Base-by-base conservation (phyloP, 331 rosid species). In the Rosa hybrid region DNA sequence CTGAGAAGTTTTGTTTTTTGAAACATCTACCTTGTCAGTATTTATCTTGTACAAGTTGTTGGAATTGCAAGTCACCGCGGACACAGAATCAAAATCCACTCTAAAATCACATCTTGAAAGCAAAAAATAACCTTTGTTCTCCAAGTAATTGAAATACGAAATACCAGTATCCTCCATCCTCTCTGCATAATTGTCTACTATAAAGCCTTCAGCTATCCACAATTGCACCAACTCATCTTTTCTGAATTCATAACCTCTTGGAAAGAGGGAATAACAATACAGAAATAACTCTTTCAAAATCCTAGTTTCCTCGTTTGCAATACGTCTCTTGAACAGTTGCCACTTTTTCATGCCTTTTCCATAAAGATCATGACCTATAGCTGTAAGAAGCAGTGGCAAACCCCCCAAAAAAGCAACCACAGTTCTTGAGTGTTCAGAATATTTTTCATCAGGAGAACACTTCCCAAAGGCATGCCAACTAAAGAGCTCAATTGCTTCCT, bases 401-500 rank as follows among this genome's bases (percentile, higher is more conserved):
- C 88, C 88, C 38, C 76, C 75, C 25, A 80, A 56, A 45, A 80
- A 82, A 14, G 0, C 0, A 41, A 83, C 81, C 7, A 83, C 79
- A 4, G 30, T 78, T 2, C 25, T 56, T 5, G 63, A 17, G 39
- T 85, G 57, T 5, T 78, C 27, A 0, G 27, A 17, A 56, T 65
- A 88, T 12, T 42, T 75, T 21, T 60, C 30, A 16, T 77, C 54
- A 10, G 82, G 82, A 23, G 78, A 71, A 18, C 71, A 25, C 41
- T 12, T 20, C 39, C 38, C 34, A 54, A 85, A 85, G 46, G 87
- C 90, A 57, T 80, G 75, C 82, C 76, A 78, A 44, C 83, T 73
- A 56, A 87, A 71, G 6, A 85, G 53, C 62, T 80, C 62, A 20
- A 82, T 80, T 42, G 88, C 76, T 72, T 87, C 88, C 16, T 4